phyloP scores from a whole-genome alignment of 1,284 basidiomycete genomes.

The Puccinia novopanici region DNA sequence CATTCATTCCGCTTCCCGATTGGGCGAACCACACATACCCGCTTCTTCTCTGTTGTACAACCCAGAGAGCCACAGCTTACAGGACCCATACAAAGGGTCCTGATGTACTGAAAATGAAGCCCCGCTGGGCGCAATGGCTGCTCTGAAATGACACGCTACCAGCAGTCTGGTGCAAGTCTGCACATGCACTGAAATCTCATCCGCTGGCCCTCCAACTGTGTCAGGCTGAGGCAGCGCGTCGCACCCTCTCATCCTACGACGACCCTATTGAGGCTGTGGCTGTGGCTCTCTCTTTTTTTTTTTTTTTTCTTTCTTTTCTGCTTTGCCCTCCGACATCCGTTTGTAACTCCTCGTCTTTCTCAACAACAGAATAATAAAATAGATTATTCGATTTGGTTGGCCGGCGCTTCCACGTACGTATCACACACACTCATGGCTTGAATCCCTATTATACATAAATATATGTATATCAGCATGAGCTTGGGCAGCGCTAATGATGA shows the following conservation, averaged over 20 bases:
- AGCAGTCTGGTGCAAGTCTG: not conserved
- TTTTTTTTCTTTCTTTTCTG: not conserved
- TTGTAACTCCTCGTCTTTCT: slow-evolving; percentile 24
- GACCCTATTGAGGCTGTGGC: not conserved
- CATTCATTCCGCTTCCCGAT: slow-evolving; percentile 32
- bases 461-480: not conserved
- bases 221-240: not conserved
- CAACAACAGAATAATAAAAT: not conserved
- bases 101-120: slow-evolving; percentile 1
- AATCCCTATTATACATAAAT: not conserved
- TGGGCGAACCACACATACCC: slow-evolving; percentile 4
- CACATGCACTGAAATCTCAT: too few species aligned
- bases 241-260: not conserved
- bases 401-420: slow-evolving; percentile 24
- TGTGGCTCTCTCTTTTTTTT: too few species aligned
- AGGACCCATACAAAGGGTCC: slow-evolving; percentile 11
- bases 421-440: not conserved
- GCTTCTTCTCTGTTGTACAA: slow-evolving; percentile 5
- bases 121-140: slow-evolving; percentile 20
- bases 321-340: not conserved
- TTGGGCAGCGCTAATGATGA: not conserved
- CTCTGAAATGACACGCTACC: slow-evolving; percentile 17
- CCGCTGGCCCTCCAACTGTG: not conserved
- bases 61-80: not conserved
- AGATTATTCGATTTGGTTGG: not conserved